These are phyloP conservation scores for Gymnopus androsaceus DNA, from an alignment of 1,284 basidiomycete species.

Conservation along the genomic window DNA sequence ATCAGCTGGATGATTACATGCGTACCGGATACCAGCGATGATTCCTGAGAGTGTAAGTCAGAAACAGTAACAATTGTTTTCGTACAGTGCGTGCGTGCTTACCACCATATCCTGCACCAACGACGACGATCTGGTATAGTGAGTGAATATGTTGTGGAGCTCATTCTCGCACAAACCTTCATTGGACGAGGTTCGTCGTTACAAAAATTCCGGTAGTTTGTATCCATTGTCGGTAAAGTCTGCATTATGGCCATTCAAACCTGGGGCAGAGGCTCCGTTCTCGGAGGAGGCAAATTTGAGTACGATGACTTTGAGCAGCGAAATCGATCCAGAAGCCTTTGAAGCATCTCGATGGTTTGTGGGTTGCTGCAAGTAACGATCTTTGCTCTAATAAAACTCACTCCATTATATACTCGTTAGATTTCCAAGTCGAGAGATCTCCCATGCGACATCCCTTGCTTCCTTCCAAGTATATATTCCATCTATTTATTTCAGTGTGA, in stretches of 20 bases:
- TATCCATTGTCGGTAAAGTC: slow-evolving; percentile 10
- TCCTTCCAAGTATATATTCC: neutral
- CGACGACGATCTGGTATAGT: too few relatives aligned
- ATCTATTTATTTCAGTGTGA: neutral
- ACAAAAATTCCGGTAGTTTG: slow-evolving; percentile 37
- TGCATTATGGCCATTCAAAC: neutral
- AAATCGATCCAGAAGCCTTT: too few relatives aligned
- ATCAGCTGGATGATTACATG: too few relatives aligned
- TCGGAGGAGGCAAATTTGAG: neutral
- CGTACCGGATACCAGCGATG: slow-evolving; percentile 54
- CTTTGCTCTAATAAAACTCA: too few relatives aligned
- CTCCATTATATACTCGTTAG: too few relatives aligned
- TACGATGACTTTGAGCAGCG: too few relatives aligned
- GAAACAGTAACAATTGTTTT: neutral
- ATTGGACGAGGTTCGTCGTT: slow-evolving; percentile 53
- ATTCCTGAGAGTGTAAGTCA: slow-evolving; percentile 42
- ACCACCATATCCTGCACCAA: slow-evolving; percentile 58
- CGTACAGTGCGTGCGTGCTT: slow-evolving; percentile 13
- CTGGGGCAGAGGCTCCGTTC: neutral
- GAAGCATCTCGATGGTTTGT: too few relatives aligned
- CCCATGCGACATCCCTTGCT: too few relatives aligned
- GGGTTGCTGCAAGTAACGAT: too few relatives aligned
- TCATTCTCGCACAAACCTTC: too few relatives aligned
- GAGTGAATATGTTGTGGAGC: too few relatives aligned
- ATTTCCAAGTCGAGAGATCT: too few relatives aligned